These are phyloP conservation scores for Sorghum bicolor DNA, from an alignment of 176 grass and related monocot genomes.

Conservation along the genomic window Sorghum_bicolor_NCBIv3 NC_012870.2:57396001-57396500, in stretches of 20 bases:
- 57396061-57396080: background rate
- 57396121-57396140: background rate
- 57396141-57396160: background rate
- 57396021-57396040: conserved; percentile 56
- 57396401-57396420: background rate
- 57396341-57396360: background rate
- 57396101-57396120: conserved; percentile 37
- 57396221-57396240: no score
- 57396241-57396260: no score
- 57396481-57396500: background rate
- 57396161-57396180: background rate
- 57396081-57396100: conserved; percentile 10
- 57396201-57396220: background rate
- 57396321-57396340: background rate
- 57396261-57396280: background rate
- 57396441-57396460: background rate
- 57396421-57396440: background rate
- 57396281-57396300: background rate
- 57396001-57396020: conserved; percentile 46
- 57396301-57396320: background rate
- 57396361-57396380: background rate
- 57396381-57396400: background rate
- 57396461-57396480: background rate
- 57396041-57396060: conserved; percentile 25
- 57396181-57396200: conserved; percentile 13